A percentile compares a stretch with the other conserved stretches of the same genome.
These are phyloP conservation scores for Lactarius hengduanensis DNA, from an alignment of 768 basidiomycete species.

Conservation along the genomic window DNA sequence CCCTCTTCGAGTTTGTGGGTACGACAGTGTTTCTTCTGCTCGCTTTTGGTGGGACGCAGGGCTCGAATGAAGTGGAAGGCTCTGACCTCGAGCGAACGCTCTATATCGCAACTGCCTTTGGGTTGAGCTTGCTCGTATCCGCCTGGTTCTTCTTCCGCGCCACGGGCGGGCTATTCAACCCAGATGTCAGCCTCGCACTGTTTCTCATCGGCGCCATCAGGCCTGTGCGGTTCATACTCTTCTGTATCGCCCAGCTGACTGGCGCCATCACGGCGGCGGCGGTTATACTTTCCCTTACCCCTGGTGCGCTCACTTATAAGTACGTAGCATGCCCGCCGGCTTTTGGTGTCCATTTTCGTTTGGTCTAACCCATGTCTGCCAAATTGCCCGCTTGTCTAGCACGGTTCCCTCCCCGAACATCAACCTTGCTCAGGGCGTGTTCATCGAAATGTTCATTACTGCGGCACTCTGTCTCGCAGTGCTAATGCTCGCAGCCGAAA, in stretches of 20 bases:
- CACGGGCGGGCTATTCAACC: slow-evolving; percentile 67
- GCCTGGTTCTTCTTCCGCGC: slow-evolving; percentile 68
- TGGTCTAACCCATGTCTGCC: neutral
- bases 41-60: slow-evolving; percentile 64
- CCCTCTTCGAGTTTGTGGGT: slow-evolving; percentile 57
- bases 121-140: slow-evolving; percentile 58
- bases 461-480: slow-evolving; percentile 57
- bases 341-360: neutral
- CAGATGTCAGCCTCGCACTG: slow-evolving; percentile 58
- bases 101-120: slow-evolving; percentile 61
- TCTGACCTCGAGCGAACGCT: slow-evolving; percentile 42
- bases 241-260: slow-evolving; percentile 57
- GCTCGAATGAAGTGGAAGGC: slow-evolving; percentile 41
- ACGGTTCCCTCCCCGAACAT: slow-evolving; percentile 47
- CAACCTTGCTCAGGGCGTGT: slow-evolving; percentile 57
- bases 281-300: slow-evolving; percentile 53
- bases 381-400: slow-evolving; percentile 36
- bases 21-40: slow-evolving; percentile 64
- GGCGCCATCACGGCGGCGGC: slow-evolving; percentile 62
- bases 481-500: slow-evolving; percentile 74
- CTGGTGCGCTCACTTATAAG: slow-evolving; percentile 56
- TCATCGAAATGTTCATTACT: slow-evolving; percentile 73
- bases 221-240: slow-evolving; percentile 57
- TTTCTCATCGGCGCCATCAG: slow-evolving; percentile 54
- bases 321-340: slow-evolving; percentile 32